Conservation (phyloP, 1,284 basidiomycete species). For the Apiotrichum gamsii region DNA sequence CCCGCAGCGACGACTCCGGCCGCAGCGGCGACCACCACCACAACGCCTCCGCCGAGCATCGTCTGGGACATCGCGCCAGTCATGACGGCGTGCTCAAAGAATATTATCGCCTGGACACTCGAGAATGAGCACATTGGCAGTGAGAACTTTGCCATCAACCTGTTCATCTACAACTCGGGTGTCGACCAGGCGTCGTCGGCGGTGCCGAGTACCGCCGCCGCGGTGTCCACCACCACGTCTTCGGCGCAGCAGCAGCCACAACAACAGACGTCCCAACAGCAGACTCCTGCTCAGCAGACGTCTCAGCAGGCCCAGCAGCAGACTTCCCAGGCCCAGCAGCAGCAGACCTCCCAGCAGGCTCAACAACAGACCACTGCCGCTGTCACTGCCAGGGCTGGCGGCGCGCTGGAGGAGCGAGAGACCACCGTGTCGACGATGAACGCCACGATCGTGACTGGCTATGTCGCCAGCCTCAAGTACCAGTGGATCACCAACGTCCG, state of each 20-base stretch:
- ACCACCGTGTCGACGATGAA: conserved; percentile 16
- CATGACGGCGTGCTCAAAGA: conserved; percentile 17
- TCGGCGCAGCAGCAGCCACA: too few relatives aligned
- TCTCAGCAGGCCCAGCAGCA: neutral
- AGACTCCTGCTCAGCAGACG: conserved; percentile 11
- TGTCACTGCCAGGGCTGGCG: neutral
- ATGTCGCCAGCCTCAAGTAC: conserved; percentile 19
- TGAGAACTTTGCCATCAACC: conserved; percentile 19
- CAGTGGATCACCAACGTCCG: conserved; percentile 25
- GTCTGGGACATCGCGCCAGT: conserved; percentile 12
- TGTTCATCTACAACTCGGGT: conserved; percentile 26
- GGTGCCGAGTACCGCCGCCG: neutral
- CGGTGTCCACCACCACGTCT: neutral
- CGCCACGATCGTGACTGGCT: conserved; percentile 17
- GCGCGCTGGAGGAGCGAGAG: neutral
- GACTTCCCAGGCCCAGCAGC: neutral
- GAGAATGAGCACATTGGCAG: neutral
- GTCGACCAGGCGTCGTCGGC: too few relatives aligned
- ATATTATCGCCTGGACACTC: neutral
- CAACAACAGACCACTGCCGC: neutral
- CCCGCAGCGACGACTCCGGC: neutral
- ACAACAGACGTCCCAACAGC: conserved; percentile 10
- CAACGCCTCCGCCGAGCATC: conserved; percentile 10
- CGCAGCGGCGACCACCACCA: neutral
- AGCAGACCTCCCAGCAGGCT: neutral